Conservation (phyloP, 768 basidiomycete genomes). For the Suillus luteus region DNA sequence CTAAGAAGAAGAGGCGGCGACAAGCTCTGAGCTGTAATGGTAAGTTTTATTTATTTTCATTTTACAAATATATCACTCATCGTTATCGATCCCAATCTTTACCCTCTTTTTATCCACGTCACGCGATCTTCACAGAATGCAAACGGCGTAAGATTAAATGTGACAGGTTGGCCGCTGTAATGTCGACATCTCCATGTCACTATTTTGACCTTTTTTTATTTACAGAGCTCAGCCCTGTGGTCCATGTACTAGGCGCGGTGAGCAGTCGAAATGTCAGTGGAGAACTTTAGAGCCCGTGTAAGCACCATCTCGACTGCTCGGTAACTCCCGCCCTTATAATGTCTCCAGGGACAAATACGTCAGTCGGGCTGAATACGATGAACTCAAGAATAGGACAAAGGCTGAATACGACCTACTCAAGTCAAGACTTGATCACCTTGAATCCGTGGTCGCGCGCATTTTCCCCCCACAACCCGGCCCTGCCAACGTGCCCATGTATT, state of each 20-base stretch:
- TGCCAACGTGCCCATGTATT: constrained; percentile 31
- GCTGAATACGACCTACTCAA: constrained; percentile 57
- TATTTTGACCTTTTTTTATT: constrained; percentile 27
- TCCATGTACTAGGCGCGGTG: constrained; percentile 77
- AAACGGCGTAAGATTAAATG: constrained; percentile 88
- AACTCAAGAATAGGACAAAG: constrained; percentile 56
- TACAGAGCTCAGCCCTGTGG: constrained; percentile 76
- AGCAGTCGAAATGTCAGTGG: constrained; percentile 83
- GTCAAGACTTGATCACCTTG: constrained; percentile 61
- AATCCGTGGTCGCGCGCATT: constrained; percentile 50
- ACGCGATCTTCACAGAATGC: constrained; percentile 55
- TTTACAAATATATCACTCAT: constrained; percentile 28
- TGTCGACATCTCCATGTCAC: constrained; percentile 11
- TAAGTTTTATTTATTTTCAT: constrained; percentile 39
- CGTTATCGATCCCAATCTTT: constrained; percentile 24
- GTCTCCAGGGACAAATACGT: constrained; percentile 74
- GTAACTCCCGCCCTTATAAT: constrained; percentile 17
- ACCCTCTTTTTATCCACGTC: constrained; percentile 19
- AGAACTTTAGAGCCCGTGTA: constrained; percentile 80
- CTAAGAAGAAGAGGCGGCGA: constrained; percentile 81
- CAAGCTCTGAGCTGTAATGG: constrained; percentile 87
- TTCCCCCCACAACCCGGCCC: constrained; percentile 30
- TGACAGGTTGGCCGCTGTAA: constrained; percentile 55
- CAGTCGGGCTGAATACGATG: constrained; percentile 74
- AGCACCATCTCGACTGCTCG: constrained; percentile 30